A percentile compares a stretch with the other conserved stretches of the same genome.
Conservation (phyloP, 129 eudicot species). For the Tanacetum coccineum region DNA sequence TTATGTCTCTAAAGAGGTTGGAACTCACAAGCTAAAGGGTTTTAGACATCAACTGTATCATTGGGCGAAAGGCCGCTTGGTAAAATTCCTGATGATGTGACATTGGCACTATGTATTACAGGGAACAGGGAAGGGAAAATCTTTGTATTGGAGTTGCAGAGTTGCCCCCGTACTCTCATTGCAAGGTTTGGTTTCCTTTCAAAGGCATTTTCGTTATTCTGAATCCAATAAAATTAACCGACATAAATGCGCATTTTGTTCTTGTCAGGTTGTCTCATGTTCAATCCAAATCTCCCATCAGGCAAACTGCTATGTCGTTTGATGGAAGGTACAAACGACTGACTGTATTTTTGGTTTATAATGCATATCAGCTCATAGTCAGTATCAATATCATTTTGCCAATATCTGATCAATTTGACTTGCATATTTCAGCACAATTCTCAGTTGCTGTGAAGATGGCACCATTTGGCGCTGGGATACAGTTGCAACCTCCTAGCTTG, state of each 20-base stretch:
- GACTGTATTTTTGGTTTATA: background rate
- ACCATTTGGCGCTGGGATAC: too few species aligned
- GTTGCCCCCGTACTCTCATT: slow-evolving; percentile 82
- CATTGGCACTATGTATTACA: slow-evolving; percentile 23
- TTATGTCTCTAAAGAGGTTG: background rate
- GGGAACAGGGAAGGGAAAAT: slow-evolving; percentile 98
- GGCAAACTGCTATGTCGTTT: slow-evolving; percentile 95
- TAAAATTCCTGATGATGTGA: slow-evolving; percentile 7
- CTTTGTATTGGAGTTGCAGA: slow-evolving; percentile 90
- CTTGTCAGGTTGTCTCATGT: slow-evolving; percentile 72
- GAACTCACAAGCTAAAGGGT: background rate
- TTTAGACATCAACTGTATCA: background rate
- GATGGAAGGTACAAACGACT: slow-evolving; percentile 68
- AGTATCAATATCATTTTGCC: background rate
- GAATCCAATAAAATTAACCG: background rate
- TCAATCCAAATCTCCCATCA: slow-evolving; percentile 86
- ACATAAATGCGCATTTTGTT: slow-evolving; percentile 12
- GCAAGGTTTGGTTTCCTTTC: slow-evolving; percentile 48
- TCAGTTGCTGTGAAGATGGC: too few species aligned
- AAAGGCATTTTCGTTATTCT: background rate
- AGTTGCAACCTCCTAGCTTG: too few species aligned
- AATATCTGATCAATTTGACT: background rate
- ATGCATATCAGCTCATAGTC: background rate
- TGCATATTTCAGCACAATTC: slow-evolving; percentile 26
- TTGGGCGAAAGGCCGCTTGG: background rate